Evolutionary conservation across 2,329 filamentous ascomycete species (phyloP), one percentile per base, ranked within the genome.

Genomic region (Talaromyces marneffei): DNA sequence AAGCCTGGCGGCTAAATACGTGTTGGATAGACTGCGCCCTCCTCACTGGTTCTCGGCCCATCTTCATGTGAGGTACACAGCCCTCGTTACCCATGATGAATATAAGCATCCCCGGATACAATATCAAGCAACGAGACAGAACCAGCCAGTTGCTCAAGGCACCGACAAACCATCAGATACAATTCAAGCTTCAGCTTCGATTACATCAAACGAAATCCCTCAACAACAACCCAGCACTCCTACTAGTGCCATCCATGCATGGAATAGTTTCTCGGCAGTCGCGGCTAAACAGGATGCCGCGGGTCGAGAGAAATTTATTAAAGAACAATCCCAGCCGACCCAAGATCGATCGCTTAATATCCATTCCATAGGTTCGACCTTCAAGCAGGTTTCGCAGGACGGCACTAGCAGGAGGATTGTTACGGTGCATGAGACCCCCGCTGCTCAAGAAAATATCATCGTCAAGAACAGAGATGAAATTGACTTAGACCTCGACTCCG

Each of bases 1-100:
- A 0, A 97, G 85, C 67, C 78, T 84, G 33, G 93, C 93, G 0
- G 92, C 92, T 0, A 85, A 84, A 70, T 85, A 89, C 66, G 87
- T 96, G 20, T 83, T 97, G 75, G 87, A 96, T 70, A 83, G 90
- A 31, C 75, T 99, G 57, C 83, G 91, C 57, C 94, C 94, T 9
- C 82, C 83, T 0, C 88, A 91, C 72, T 99, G 94, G 94, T 97
- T 97, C 72, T 88, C 90, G 39, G 94, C 92, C 2, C 94, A 99
- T 75, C 76, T 97, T 77, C 94, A 99, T 75, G 87, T 89, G 78
- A 95, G 93, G 71, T 97, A 89, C 72, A 76, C 87, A 0, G 94
- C 92, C 0, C 64, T 80, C 1, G 74, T 87, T 53, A 69, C 81
- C 5, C 79, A 86, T 64, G 72, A 74, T 16, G 69, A 78, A 14